Evolutionary conservation across 257 asterid genomes (phyloP).

Genomic region (Linderniella brevidens): DNA sequence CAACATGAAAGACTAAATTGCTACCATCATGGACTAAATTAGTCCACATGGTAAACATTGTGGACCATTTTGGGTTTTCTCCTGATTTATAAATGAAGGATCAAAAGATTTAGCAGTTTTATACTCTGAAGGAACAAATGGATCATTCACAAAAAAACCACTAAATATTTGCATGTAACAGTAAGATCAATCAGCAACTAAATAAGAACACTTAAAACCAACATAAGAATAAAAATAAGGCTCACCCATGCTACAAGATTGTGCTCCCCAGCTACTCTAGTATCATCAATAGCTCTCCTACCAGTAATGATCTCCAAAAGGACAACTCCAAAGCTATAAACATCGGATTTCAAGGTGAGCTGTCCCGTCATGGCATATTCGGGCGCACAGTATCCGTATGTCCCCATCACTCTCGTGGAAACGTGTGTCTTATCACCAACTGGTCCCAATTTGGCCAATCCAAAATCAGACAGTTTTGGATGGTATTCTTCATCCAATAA

Average conservation of each 20-base stretch:
- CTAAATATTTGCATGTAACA: too few relatives aligned
- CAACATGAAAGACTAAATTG: too few relatives aligned
- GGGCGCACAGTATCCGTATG: constrained; percentile 56
- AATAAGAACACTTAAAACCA: too few relatives aligned
- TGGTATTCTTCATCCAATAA: constrained; percentile 34
- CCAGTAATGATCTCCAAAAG: constrained; percentile 66
- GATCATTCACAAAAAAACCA: too few relatives aligned
- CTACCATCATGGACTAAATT: too few relatives aligned
- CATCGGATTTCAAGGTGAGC: constrained; percentile 29
- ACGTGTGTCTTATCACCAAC: constrained; percentile 47
- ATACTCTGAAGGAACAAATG: too few relatives aligned
- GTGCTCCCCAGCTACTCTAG: constrained; percentile 40
- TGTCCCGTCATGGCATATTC: constrained; percentile 32
- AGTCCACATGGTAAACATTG: too few relatives aligned
- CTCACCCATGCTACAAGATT: constrained; percentile 58
- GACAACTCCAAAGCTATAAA: constrained; percentile 67
- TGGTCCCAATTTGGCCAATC: constrained; percentile 61
- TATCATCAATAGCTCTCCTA: constrained; percentile 42
- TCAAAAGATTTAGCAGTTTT: too few relatives aligned
- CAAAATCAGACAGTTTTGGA: constrained; percentile 55
- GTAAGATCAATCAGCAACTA: too few relatives aligned
- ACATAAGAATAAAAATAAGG: too few relatives aligned
- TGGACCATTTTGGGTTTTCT: too few relatives aligned
- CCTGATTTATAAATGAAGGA: too few relatives aligned
- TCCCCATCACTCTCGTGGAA: constrained; percentile 59